Conservation (phyloP, 257 asterid species). For the Ligustrum vulgare region DNA sequence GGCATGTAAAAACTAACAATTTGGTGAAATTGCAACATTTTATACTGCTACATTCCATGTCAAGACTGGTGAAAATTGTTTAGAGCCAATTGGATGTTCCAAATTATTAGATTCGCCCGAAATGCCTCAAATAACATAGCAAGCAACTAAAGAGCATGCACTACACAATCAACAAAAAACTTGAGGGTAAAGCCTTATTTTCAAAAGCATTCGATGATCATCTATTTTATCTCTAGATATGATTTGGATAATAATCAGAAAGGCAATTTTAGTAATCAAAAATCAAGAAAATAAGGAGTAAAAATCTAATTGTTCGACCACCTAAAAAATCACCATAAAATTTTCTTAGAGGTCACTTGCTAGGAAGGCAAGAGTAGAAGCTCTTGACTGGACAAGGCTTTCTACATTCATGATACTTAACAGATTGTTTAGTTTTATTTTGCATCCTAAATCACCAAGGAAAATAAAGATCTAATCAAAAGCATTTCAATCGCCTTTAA, state of each 20-base stretch:
- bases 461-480: not conserved
- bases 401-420: not conserved
- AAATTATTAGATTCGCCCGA: not conserved
- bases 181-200: not conserved
- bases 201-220: not conserved
- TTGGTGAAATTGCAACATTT: not conserved
- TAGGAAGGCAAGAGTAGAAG: not conserved
- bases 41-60: not conserved
- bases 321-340: not conserved
- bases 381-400: not conserved
- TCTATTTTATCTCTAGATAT: not conserved
- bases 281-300: not conserved
- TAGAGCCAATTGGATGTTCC: not conserved
- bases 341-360: not conserved
- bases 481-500: slow-evolving; percentile 8
- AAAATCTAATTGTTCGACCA: not conserved
- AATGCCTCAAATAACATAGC: not conserved
- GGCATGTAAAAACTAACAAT: not conserved
- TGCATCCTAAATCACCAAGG: not conserved
- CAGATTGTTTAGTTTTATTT: not conserved
- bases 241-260: not conserved
- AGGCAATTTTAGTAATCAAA: not conserved
- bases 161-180: not conserved
- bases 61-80: not conserved
- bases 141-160: not conserved